Percentiles rank a stretch among this genome's conserved stretches.
These are phyloP conservation scores for Neopestalotiopsis clavispora DNA, from an alignment of 2,329 filamentous ascomycete genomes.

Conservation along the genomic window DNA sequence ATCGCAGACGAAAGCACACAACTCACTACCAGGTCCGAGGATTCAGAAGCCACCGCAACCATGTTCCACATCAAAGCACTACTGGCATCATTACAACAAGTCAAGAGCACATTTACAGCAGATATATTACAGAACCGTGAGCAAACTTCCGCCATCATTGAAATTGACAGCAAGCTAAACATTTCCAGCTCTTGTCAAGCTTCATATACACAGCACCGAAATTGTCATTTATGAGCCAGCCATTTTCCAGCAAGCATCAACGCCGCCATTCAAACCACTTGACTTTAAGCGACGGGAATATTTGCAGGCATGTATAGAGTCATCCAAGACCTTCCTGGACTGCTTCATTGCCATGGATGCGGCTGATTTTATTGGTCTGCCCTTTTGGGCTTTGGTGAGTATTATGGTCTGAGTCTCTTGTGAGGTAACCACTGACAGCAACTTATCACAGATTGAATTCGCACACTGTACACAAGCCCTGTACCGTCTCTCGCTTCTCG, in stretches of 20 bases:
- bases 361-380: conserved; percentile 25
- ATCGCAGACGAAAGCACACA: conserved; percentile 31
- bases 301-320: conserved; percentile 28
- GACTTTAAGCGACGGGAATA: conserved; percentile 26
- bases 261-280: conserved; percentile 19
- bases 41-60: conserved; percentile 25
- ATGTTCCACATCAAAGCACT: conserved; percentile 36
- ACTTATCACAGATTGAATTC: conserved; percentile 32
- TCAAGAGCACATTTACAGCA: conserved; percentile 29
- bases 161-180: background rate
- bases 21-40: conserved; percentile 24
- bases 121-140: conserved; percentile 35
- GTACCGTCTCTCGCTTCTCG: conserved; percentile 33
- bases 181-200: conserved; percentile 38
- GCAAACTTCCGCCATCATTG: conserved; percentile 2
- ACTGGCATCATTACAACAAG: conserved; percentile 29
- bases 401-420: too few species aligned
- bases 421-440: too few species aligned
- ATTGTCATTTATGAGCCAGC: conserved; percentile 43
- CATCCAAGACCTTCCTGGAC: conserved; percentile 29
- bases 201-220: conserved; percentile 41
- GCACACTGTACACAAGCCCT: conserved; percentile 31
- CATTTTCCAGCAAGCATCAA: conserved; percentile 24
- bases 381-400: conserved; percentile 25
- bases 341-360: conserved; percentile 29